Percentiles rank a stretch among this genome's conserved stretches.
phyloP scores from a whole-genome alignment of 805 yeast genomes.

The Candida succiphila region DNA sequence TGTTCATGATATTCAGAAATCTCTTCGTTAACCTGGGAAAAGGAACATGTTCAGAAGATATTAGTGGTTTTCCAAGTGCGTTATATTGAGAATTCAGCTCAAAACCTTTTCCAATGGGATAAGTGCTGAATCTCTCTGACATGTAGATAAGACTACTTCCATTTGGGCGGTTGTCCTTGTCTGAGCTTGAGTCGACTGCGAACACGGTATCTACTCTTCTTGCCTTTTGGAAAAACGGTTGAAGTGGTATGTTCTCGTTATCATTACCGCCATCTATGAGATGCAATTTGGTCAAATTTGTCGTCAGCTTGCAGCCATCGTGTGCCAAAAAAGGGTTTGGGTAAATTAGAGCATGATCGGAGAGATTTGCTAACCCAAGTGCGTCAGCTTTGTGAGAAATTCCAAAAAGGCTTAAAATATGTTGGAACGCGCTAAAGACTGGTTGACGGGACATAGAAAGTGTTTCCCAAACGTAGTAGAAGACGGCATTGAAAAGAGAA shows the following conservation, averaged over 20 bases:
- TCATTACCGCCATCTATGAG: conserved; percentile 38
- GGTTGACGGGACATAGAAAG: conserved; percentile 21
- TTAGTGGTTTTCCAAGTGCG: background rate
- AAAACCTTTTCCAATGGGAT: background rate
- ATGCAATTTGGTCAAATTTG: conserved; percentile 11
- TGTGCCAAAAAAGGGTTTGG: conserved; percentile 51
- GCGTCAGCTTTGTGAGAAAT: conserved; percentile 25
- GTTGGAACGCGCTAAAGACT: conserved; percentile 23
- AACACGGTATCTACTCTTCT: conserved; percentile 29
- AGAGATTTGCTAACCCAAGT: conserved; percentile 23
- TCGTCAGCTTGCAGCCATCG: conserved; percentile 6
- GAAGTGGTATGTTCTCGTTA: conserved; percentile 38
- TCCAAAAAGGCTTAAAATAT: conserved; percentile 33
- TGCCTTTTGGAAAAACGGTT: conserved; percentile 27
- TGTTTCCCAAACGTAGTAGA: conserved; percentile 36
- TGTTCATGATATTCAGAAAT: conserved; percentile 15
- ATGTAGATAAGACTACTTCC: conserved; percentile 40
- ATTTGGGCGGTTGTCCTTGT: conserved; percentile 44
- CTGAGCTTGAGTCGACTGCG: conserved; percentile 40
- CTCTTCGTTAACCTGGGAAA: conserved; percentile 3
- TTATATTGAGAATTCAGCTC: background rate
- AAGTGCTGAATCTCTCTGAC: conserved; percentile 17
- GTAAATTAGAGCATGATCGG: conserved; percentile 49
- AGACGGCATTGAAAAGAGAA: conserved; percentile 46
- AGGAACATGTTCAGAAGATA: background rate